Conservation (phyloP, 306 rosid genomes). For the Cucurbita argyrosperma region DNA sequence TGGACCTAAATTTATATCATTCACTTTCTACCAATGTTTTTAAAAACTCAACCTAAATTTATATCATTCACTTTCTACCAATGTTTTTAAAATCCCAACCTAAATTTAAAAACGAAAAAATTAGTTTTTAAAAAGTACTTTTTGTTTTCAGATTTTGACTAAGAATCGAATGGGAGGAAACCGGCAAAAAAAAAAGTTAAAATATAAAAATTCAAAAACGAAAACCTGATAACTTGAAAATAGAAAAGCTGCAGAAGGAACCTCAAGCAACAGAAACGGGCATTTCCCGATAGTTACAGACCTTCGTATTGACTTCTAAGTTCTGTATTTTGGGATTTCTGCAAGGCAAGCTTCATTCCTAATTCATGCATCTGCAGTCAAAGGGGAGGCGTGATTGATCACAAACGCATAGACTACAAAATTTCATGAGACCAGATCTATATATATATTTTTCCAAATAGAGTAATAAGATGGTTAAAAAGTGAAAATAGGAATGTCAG, state of each 20-base stretch:
- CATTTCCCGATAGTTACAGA: slow-evolving; percentile 11
- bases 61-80: too few species aligned
- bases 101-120: too few species aligned
- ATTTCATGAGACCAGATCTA: background rate
- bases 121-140: too few species aligned
- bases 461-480: background rate
- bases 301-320: slow-evolving; percentile 80
- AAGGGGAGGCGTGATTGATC: background rate
- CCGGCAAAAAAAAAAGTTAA: background rate
- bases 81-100: too few species aligned
- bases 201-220: too few species aligned
- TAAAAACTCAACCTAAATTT: too few species aligned
- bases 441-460: background rate
- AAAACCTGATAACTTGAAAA: too few species aligned
- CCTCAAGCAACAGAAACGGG: background rate
- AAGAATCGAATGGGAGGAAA: too few species aligned
- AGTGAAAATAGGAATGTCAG: background rate
- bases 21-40: too few species aligned
- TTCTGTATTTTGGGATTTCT: slow-evolving; percentile 65
- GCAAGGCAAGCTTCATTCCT: slow-evolving; percentile 66
- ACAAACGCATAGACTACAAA: background rate
- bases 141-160: background rate
- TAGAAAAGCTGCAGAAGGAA: background rate
- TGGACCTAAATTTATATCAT: too few species aligned
- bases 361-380: slow-evolving; percentile 70